Evolutionary conservation across 2,329 filamentous ascomycete genomes (phyloP).

Genomic region (Chaetomium strumarium): DNA sequence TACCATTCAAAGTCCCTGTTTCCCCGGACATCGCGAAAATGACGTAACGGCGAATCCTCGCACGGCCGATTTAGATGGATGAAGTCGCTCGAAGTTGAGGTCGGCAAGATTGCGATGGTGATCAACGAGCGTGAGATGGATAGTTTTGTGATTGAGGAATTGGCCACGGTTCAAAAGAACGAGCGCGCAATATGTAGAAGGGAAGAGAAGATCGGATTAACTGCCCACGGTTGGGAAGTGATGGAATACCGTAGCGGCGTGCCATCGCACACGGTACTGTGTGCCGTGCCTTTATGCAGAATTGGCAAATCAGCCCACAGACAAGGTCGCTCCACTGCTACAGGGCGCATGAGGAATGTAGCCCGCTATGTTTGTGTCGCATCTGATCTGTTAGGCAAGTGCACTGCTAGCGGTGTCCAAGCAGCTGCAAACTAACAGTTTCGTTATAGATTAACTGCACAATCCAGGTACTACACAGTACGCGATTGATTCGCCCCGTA

Average conservation of each 20-base stretch:
- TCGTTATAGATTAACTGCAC: no score
- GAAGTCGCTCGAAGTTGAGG: not conserved
- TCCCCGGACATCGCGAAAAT: constrained; percentile 26
- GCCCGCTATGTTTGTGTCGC: no score
- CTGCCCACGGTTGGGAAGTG: not conserved
- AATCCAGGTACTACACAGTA: no score
- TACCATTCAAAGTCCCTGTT: constrained; percentile 20
- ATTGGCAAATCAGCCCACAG: constrained; percentile 19
- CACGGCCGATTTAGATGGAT: not conserved
- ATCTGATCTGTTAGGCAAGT: no score
- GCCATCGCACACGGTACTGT: constrained; percentile 15
- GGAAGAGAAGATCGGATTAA: not conserved
- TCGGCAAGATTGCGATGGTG: not conserved
- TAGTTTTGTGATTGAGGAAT: not conserved
- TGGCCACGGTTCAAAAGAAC: no score
- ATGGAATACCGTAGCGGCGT: constrained; percentile 8
- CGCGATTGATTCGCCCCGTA: no score
- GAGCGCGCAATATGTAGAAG: not conserved
- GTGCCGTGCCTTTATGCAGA: no score
- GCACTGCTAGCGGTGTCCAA: no score
- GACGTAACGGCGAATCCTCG: constrained; percentile 21
- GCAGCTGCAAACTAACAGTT: no score
- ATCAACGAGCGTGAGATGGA: not conserved
- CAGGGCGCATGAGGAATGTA: not conserved
- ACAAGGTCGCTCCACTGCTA: not conserved